Evolutionary conservation across 2,329 filamentous ascomycete species (phyloP), one percentile per base, ranked within the genome.

Genomic region (Dryadomyces sulphureus): DNA sequence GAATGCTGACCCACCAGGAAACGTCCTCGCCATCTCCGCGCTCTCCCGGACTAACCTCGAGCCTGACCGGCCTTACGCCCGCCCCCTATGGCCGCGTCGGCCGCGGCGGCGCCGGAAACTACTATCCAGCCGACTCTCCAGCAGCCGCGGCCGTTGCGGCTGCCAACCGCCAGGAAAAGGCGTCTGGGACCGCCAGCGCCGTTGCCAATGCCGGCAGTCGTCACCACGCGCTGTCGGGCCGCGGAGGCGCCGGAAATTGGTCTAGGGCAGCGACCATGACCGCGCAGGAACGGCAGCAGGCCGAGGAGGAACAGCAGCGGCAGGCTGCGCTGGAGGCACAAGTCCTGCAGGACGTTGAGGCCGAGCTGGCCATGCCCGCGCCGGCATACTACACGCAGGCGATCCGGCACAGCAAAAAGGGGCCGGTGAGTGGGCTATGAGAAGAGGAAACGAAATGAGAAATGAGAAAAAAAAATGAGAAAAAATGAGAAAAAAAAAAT

Each of bases 41-140:
- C n/a, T n/a, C n/a, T n/a, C n/a, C n/a, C n/a, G n/a, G n/a, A n/a
- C n/a, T n/a, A n/a, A n/a, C n/a, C n/a, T n/a, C n/a, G n/a, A n/a
- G n/a, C n/a, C n/a, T n/a, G 20, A 42, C 48, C 6, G n/a, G 50
- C 14, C 11, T 50, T 55, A 35, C 46, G n/a, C 50, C 43, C 17
- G 27, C 45, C 11, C 42, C 45, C 3, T 68, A 69, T 59, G 53
- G 62, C 20, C 60, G 65, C 35, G 62, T 61, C 32, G 77, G 77
- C 45, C 72, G 77, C 48, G 77, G 77, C 52, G 77, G 77, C 19
- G 75, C 76, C 1, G 77, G 77, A 34, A 81, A 81, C 63, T 77
- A 70, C 55, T 57, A 68, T 45, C 65, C 68, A 45, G 53, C 62
- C 44, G 65, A 68, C 46, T 53, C n/a, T n/a, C n/a, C n/a, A n/a